Percentiles rank a stretch among this genome's conserved stretches.
These are phyloP conservation scores for Gnetum montanum DNA, from an alignment of 75 land plant genomes.

Conservation along the genomic window DNA sequence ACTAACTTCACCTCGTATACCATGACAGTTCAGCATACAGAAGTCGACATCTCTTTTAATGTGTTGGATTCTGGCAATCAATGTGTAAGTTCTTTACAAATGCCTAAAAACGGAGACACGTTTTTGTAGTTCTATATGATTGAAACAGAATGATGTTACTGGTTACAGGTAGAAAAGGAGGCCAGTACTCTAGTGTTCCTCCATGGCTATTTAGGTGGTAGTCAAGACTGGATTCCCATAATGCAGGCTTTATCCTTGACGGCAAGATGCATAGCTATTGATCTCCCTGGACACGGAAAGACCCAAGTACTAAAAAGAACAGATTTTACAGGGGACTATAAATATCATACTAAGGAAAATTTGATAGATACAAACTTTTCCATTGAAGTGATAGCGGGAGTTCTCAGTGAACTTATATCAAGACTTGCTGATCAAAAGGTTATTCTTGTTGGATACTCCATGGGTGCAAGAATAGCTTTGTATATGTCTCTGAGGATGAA, in stretches of 20 bases:
- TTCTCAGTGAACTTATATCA: slow-evolving; percentile 32
- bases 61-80: slow-evolving; percentile 33
- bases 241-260: slow-evolving; percentile 72
- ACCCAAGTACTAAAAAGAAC: slow-evolving; percentile 15
- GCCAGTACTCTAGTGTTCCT: slow-evolving; percentile 49
- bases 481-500: slow-evolving; percentile 57
- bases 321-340: slow-evolving; percentile 10
- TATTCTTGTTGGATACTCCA: slow-evolving; percentile 80
- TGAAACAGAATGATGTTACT: too few species aligned
- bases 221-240: slow-evolving; percentile 76
- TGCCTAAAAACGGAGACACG: too few species aligned
- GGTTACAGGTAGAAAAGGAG: slow-evolving; percentile 21
- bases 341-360: not conserved
- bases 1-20: slow-evolving; percentile 14
- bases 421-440: slow-evolving; percentile 33
- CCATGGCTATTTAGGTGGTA: slow-evolving; percentile 88
- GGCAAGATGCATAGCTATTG: slow-evolving; percentile 68
- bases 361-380: slow-evolving; percentile 18
- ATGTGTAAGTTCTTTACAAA: slow-evolving; percentile 27
- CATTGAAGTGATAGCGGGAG: slow-evolving; percentile 44
- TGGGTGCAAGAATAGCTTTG: slow-evolving; percentile 95
- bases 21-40: slow-evolving; percentile 10
- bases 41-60: slow-evolving; percentile 18
- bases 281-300: slow-evolving; percentile 94
- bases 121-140: not conserved